Base-by-base conservation (phyloP, 148 eudicot species). In the Chenopodium berlandieri region DNA sequence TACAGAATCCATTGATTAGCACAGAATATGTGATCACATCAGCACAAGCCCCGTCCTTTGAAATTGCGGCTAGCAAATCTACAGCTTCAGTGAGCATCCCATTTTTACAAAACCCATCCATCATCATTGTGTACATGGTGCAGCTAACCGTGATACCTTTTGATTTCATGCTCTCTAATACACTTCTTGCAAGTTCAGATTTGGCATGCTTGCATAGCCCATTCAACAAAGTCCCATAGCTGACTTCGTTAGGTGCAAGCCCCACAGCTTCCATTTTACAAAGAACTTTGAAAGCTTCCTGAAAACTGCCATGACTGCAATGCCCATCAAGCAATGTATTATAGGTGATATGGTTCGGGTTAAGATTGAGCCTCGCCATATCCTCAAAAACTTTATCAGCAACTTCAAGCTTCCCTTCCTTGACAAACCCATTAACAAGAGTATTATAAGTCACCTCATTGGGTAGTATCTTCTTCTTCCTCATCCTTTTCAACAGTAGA, bases 381-480 rank as follows among this genome's bases (percentile, higher is more conserved):
- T 95, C 94, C 77, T 90, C 83, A 66, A 87, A 93, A 80, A 95
- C 79, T 78, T 83, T 88, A 27, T 58, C 73, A 22, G 97, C 98
- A 87, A 90, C 88, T 77, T 73, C 88, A 80, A 90, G 62, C 89
- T 95, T 90, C 48, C 90, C 94, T 77, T 93, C 98, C 73, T 91
- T 90, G 44, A 86, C 87, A 84, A 93, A 95, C 46, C 98, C 97
- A 50, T 86, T 87, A 74, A 95, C 83, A 82, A 95, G 90, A 71
- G 97, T 89, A 85, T 95, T 95, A 79, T 91, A 95, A 56, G 93
- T 92, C 80, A 91, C 92, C 78, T 67, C 87, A 83, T 90, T 93
- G 1, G 98, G 97, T 12, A 78, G 62, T 46, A 91, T 48, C 85
- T 64, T 86, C 84, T 84, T 87, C 84, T 85, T 92, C 87, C 88